Evolutionary conservation across 2,329 filamentous ascomycete species (phyloP).

Genomic region (Microdochium trichocladiopsis): DNA sequence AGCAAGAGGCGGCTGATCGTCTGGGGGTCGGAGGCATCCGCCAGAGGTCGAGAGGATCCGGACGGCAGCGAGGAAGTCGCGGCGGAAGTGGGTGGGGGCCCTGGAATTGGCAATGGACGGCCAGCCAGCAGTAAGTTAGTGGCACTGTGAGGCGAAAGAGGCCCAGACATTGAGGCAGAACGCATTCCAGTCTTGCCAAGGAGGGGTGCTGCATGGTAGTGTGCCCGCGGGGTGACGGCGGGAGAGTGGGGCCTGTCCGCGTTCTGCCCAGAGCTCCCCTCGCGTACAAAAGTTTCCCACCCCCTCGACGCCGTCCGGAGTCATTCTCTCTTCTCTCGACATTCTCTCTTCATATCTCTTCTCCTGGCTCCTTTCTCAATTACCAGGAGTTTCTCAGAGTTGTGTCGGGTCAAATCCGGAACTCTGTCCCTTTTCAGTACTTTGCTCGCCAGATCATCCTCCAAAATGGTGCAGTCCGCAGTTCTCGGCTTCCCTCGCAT

Average conservation of each 20-base stretch:
- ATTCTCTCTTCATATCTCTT: conserved; percentile 5
- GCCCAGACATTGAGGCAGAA: not conserved
- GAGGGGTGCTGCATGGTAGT: conserved; percentile 5
- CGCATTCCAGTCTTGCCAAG: not conserved
- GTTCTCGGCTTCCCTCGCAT: conserved; percentile 99
- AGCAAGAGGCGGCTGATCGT: no score
- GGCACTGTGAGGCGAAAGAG: not conserved
- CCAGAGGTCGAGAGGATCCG: no score
- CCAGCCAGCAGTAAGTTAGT: not conserved
- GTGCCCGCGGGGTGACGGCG: not conserved
- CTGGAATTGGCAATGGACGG: not conserved
- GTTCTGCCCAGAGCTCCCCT: not conserved
- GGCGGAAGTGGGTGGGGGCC: no score
- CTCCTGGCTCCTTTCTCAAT: not conserved
- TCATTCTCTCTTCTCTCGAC: conserved; percentile 2
- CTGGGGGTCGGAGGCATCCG: no score
- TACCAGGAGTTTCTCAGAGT: not conserved
- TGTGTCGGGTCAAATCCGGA: conserved; percentile 1
- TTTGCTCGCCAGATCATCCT: conserved; percentile 18
- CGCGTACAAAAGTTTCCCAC: not conserved
- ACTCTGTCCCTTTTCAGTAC: conserved; percentile 11
- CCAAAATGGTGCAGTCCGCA: conserved; percentile 59
- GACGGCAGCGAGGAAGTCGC: no score
- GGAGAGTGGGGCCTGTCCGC: not conserved
- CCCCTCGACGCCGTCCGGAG: not conserved